Evolutionary conservation across 2,329 filamentous ascomycete genomes (phyloP), one percentile per base, ranked within the genome.

Genomic region (Cadophora malorum): DNA sequence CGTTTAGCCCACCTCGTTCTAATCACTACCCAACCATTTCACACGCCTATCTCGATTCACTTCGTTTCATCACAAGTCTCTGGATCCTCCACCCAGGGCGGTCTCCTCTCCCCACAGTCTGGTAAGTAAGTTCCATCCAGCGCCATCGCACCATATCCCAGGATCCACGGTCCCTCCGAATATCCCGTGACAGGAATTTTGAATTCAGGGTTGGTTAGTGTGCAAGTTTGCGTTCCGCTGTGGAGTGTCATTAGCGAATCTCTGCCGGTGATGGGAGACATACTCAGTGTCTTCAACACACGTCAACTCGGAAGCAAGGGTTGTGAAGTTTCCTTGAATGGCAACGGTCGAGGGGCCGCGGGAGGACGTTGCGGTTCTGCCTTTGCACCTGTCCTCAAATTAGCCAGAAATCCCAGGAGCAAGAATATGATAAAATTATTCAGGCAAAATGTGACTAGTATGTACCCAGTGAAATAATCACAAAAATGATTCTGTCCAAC

Each of bases 91-190:
- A 59, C 35, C 31, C 31, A 59, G 1, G 55, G 55, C n/a, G 55
- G 55, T 9, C 55, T n/a, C 33, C 31, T 41, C 16, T 28, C 33
- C 7, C 25, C 4, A 19, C 55, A 59, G 1, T 41, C 31, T 2
- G 55, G 55, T 6, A 59, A 12, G 21, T 35, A 59, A 2, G 55
- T 59, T 14, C 55, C 55, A 33, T 59, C 55, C 55, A 59, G n/a
- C 7, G 25, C 35, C 55, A 59, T 59, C 5, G 55, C 55, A 35
- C 21, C 31, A 59, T 59, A 38, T 25, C 55, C 55, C 28, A 59
- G 12, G 38, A 59, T 59, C 55, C 55, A 59, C 21, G 55, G 55
- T 12, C 55, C 55, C 6, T 59, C 55, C 4, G 55, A 35, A 31
- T 35, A 59, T 28, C 55, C 55, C 10, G 55, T 59, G 25, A 59